Evolutionary conservation across 495 filamentous ascomycete species (phyloP).

Genomic region (Opeltia flavorubescens): DNA sequence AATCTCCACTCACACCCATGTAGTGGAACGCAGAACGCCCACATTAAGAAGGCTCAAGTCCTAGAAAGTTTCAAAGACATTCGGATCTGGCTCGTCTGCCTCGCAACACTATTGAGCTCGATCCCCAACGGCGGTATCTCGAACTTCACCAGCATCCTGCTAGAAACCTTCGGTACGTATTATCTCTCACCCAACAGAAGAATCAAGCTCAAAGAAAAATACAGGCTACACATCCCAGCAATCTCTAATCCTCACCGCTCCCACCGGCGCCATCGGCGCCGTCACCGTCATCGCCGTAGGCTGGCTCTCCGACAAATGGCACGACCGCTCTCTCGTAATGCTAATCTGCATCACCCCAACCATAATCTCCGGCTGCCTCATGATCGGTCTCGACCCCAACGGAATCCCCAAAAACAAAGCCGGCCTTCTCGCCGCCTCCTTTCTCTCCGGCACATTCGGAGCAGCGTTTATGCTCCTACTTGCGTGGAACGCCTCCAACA

Average conservation of each 20-base stretch:
- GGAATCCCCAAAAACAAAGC: conserved; percentile 21
- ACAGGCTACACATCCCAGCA: conserved; percentile 17
- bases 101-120: conserved; percentile 32
- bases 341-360: conserved; percentile 21
- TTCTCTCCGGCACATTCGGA: conserved; percentile 20
- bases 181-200: neutral
- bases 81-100: conserved; percentile 26
- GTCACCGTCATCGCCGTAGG: conserved; percentile 17
- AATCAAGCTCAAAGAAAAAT: neutral
- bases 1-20: neutral
- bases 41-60: conserved; percentile 22
- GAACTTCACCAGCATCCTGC: conserved; percentile 34
- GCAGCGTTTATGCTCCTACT: conserved; percentile 21
- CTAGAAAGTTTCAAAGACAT: conserved; percentile 28
- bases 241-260: conserved; percentile 19
- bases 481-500: conserved; percentile 20
- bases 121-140: conserved; percentile 38
- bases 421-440: conserved; percentile 22
- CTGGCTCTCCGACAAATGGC: conserved; percentile 18
- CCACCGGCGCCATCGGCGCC: conserved; percentile 19
- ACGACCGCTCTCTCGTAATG: conserved; percentile 20
- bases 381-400: conserved; percentile 23
- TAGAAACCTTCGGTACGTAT: conserved; percentile 27
- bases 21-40: conserved; percentile 21
- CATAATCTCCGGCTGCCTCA: conserved; percentile 22